Base-by-base conservation (phyloP, 1,284 basidiomycete genomes). In the Trichosporon inkin region DNA sequence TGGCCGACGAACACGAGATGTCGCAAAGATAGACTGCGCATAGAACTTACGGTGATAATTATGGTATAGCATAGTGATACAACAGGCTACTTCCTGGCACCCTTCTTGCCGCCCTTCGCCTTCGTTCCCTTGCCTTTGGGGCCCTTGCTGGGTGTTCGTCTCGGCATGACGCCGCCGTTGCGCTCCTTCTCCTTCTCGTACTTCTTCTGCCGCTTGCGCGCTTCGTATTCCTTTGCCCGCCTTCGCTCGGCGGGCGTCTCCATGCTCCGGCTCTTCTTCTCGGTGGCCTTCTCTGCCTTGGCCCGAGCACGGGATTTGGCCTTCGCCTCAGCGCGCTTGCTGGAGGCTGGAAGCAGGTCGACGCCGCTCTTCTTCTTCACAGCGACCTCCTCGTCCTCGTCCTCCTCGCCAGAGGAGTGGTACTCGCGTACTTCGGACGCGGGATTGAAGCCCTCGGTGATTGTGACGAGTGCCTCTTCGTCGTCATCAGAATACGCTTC, bases 391-490 rank as follows among this genome's bases (percentile, higher is more conserved):
- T 66, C 35, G 8, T 63, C 64, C n/a, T 68, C 63, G 13, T 67
- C 64, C 22, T 67, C 65, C 6, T 40, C 38, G 38, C 55, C 53
- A 5, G 53, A 52, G n/a, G 32, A 40, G 2, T 28, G 49, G n/a
- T 35, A 36, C 17, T 37, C 52, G 52, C 35, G 28, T 2, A 16
- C 32, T 8, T 47, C 38, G 0, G 54, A n/a, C 0, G 68, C 57
- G 8, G 72, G 71, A 54, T 77, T 75, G 57, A 78, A 79, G 58
- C 78, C 77, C 51, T 80, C 77, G 6, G 68, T 70, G 58, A 80
- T 78, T 19, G 77, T 78, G 10, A 80, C 77, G 0, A 75, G 74
- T 1, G 78, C 78, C 32, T 73, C 63, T 60, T 77, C 74, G 38
- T 78, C 76, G 32, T 73, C 77, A 63, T 78, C 77, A 19, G 70